These are phyloP conservation scores for Kuraishia borneana DNA, from an alignment of 805 yeast species.

Conservation along the genomic window DNA sequence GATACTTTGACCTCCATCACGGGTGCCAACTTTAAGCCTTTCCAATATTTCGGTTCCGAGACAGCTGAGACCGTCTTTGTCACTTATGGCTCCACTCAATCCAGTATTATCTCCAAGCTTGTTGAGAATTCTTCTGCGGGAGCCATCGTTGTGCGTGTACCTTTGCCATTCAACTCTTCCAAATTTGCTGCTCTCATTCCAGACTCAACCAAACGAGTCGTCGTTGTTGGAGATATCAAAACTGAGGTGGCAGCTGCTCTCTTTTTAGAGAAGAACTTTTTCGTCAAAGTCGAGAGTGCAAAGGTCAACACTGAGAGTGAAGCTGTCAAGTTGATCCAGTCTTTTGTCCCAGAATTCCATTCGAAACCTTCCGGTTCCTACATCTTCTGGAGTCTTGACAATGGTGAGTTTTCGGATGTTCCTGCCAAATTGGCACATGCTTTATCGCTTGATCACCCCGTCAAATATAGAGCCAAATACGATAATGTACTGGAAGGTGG, in stretches of 20 bases:
- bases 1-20: constrained; percentile 38
- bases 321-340: constrained; percentile 32
- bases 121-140: constrained; percentile 34
- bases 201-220: constrained; percentile 40
- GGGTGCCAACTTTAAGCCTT: constrained; percentile 38
- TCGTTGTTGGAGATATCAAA: constrained; percentile 66
- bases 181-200: constrained; percentile 55
- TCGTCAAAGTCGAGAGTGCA: constrained; percentile 33
- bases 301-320: constrained; percentile 49
- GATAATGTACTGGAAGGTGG: constrained; percentile 74
- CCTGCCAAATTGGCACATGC: constrained; percentile 60
- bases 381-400: constrained; percentile 63
- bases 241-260: constrained; percentile 67
- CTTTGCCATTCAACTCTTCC: constrained; percentile 63
- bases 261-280: constrained; percentile 34
- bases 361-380: constrained; percentile 27
- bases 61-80: constrained; percentile 70
- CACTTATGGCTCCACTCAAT: constrained; percentile 63
- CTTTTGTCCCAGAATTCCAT: constrained; percentile 22
- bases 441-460: constrained; percentile 48
- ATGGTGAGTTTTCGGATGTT: constrained; percentile 38
- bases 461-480: constrained; percentile 50
- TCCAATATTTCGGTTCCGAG: constrained; percentile 58
- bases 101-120: constrained; percentile 38
- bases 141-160: constrained; percentile 61